Base-by-base conservation (phyloP, 495 filamentous ascomycete genomes). In the Polyplosphaeria fusca region DNA sequence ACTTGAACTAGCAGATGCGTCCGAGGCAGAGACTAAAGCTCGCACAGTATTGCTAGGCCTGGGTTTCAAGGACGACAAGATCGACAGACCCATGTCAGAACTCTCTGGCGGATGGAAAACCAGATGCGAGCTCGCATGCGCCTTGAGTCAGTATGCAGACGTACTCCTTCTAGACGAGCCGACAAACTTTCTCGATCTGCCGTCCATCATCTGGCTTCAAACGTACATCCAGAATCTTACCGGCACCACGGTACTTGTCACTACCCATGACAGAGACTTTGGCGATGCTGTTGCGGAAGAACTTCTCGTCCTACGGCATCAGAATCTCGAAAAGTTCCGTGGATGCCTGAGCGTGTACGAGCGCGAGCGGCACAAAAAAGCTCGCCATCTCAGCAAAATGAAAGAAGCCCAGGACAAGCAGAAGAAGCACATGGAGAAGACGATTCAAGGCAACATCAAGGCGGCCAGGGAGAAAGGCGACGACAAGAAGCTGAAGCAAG, bases 111-210 rank as follows among this genome's bases (percentile, higher is more conserved):
- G 89, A 4, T 92, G 88, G 88, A 77, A 74, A 22, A 92, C 89
- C 82, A 78, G 88, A 35, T 82, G 78, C 42, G 76, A 81, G 52
- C 76, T 92, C 5, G 87, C 87, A 1, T 76, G 77, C 14, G 76
- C 80, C 12, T 75, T 94, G 11, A 75, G 86, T 3, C 82, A 87
- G 61, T 75, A 81, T n/a, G 78, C 85, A 0, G 86, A 91, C 60
- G 81, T 92, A 44, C 77, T 92, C 60, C 86, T 94, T 44, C 82
- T 94, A 16, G 88, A 94, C 73, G 89, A 94, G 63, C 88, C 89
- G 3, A 92, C 89, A 46, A 92, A 92, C 67, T 91, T 86, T 67
- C 75, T 92, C 1, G 89, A 94, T 66, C 77, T 94, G 0, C 76
- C 88, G 0, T 84, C 84, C n/a, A 86, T 92, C 20, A 79, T 92